These are phyloP conservation scores for Malus hybrid DNA, from an alignment of 331 rosid species.

Conservation along the genomic window DNA sequence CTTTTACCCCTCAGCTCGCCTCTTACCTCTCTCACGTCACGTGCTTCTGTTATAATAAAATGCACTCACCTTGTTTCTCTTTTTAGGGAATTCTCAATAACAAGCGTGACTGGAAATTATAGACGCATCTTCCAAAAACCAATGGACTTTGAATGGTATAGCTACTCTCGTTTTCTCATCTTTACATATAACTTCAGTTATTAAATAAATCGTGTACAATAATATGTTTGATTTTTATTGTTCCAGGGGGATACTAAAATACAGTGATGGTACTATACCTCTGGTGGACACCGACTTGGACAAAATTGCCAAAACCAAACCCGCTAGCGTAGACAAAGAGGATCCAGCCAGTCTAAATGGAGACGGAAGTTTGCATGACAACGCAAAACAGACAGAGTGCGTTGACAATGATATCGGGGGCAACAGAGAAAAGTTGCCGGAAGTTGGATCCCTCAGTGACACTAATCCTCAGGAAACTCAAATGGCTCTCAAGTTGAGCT, in stretches of 20 bases:
- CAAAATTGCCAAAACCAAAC: constrained; percentile 38
- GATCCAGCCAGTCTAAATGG: constrained; percentile 9
- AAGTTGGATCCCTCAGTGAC: constrained; percentile 18
- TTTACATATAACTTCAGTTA: neutral
- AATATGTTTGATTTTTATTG: constrained; percentile 6
- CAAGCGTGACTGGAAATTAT: constrained; percentile 78
- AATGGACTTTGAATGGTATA: constrained; percentile 67
- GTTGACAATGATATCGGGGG: constrained; percentile 20
- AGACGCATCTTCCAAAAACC: constrained; percentile 85
- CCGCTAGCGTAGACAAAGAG: constrained; percentile 20
- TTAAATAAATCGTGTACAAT: neutral
- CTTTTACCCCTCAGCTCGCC: neutral
- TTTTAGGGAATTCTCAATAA: constrained; percentile 85
- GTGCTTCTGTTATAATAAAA: neutral
- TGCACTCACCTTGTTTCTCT: constrained; percentile 2
- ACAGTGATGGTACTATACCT: constrained; percentile 50
- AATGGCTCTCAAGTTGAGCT: constrained; percentile 70
- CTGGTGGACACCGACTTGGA: constrained; percentile 83
- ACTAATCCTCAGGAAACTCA: constrained; percentile 50
- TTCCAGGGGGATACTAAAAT: constrained; percentile 71
- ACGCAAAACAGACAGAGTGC: constrained; percentile 19
- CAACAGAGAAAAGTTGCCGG: constrained; percentile 22
- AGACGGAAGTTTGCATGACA: constrained; percentile 5
- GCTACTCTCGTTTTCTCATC: neutral
- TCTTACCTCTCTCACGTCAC: neutral